phyloP scores from a whole-genome alignment of 768 basidiomycete genomes.

The Suillus luteus region DNA sequence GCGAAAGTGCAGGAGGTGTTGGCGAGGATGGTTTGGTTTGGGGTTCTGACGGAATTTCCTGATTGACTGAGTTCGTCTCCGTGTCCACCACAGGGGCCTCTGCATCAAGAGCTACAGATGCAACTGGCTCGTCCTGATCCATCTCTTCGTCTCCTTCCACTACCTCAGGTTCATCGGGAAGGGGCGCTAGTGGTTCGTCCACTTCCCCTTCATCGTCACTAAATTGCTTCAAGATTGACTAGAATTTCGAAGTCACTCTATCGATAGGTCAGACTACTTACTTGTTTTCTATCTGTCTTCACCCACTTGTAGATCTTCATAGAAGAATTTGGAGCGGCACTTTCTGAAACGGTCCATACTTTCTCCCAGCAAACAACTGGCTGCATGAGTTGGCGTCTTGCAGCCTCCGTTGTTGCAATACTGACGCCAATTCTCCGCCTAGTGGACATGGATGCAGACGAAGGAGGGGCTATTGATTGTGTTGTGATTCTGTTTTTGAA shows the following conservation, averaged over 20 bases:
- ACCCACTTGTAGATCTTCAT: constrained; percentile 78
- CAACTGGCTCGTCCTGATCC: constrained; percentile 61
- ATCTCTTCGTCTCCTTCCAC: constrained; percentile 77
- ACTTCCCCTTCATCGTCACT: constrained; percentile 82
- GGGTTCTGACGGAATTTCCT: constrained; percentile 47
- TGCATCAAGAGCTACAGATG: constrained; percentile 43
- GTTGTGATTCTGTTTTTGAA: not conserved
- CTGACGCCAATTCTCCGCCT: constrained; percentile 78
- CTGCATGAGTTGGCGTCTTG: constrained; percentile 83
- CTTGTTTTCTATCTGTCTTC: constrained; percentile 78
- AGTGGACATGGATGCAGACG: constrained; percentile 54
- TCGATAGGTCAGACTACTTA: constrained; percentile 33
- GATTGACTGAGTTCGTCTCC: constrained; percentile 36
- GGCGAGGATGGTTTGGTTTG: constrained; percentile 68
- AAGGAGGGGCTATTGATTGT: not conserved
- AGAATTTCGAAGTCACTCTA: constrained; percentile 6
- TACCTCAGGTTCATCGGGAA: constrained; percentile 76
- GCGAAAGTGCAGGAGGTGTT: constrained; percentile 64
- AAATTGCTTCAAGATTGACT: constrained; percentile 61
- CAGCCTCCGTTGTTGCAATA: constrained; percentile 75
- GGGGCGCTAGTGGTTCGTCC: constrained; percentile 78
- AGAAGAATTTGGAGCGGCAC: constrained; percentile 52
- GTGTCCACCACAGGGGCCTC: constrained; percentile 38
- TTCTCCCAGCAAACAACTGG: constrained; percentile 89
- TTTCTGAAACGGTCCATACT: constrained; percentile 64